These are phyloP conservation scores for Aegilops speltoides DNA, from an alignment of 176 grass and related monocot species.

Conservation along the genomic window DNA sequence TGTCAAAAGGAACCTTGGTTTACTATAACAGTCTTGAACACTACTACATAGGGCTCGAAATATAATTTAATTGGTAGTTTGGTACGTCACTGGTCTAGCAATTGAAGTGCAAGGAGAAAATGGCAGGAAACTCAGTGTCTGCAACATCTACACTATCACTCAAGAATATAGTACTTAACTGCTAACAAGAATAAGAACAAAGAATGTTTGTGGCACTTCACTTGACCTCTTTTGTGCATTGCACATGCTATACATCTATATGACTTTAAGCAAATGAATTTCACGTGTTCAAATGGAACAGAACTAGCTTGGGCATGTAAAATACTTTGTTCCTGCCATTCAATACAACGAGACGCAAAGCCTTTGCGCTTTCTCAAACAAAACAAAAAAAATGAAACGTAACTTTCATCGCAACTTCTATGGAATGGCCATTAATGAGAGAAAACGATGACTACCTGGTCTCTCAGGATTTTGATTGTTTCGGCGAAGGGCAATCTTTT, in stretches of 20 bases:
- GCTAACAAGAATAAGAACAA: constrained; percentile 4
- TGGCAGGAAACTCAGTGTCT: background rate
- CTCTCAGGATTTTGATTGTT: constrained; percentile 96
- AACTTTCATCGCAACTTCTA: constrained; percentile 8
- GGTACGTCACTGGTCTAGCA: background rate
- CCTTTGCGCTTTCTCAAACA: background rate
- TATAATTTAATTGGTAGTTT: background rate
- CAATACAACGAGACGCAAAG: background rate
- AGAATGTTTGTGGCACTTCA: constrained; percentile 1
- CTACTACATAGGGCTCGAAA: background rate
- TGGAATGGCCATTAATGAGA: background rate
- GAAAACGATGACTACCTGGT: constrained; percentile 54
- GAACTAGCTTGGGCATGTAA: background rate
- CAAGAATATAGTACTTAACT: background rate
- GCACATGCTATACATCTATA: background rate
- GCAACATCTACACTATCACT: constrained; percentile 13
- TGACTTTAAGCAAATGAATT: constrained; percentile 5
- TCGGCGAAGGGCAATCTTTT: constrained; percentile 64
- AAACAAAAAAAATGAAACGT: background rate
- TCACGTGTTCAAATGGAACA: background rate
- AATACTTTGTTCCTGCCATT: background rate
- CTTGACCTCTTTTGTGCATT: background rate
- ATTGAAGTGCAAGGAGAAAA: background rate
- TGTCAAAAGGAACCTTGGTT: background rate
- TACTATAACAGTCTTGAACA: constrained; percentile 2